Base-by-base conservation (phyloP, 2,329 filamentous ascomycete genomes). In the Dactylonectria macrodidyma region DNA sequence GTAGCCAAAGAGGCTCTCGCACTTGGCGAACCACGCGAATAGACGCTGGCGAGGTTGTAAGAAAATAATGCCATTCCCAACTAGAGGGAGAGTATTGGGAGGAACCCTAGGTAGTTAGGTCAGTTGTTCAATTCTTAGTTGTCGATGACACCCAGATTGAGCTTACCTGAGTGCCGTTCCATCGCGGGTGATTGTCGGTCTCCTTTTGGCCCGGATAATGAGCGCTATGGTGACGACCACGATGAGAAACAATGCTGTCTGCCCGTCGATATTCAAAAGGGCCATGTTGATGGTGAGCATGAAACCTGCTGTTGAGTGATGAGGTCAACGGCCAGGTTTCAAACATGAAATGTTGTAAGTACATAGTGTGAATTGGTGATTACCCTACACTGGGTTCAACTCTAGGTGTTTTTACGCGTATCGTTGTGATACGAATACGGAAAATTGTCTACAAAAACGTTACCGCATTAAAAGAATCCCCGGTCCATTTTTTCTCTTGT, bases 41-140 rank as follows among this genome's bases (percentile, higher is more conserved):
- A 92, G 84, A 60, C 84, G 86, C 73, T 91, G 86, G 3, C 90
- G 85, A 2, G 87, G 83, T 72, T 86, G 88, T 1, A 91, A 81
- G 73, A 92, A 92, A 8, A 87, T 77, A 52, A 92, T 83, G 6
- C 89, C 90, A 72, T 92, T 91, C 30, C 89, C 90, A 5, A 86
- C 81, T 2, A 91, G 66, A 0, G 89, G 90, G 1, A 88, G 76
- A 3, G 86, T 87, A 62, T 86, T 81, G 2, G 85, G 85, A 0
- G 87, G 83, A 58, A 82, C 84, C 62, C 85, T 87, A 50, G n/a
- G 11, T 3, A 3, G 5, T 7, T 22, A 9, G n/a, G 30, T 52
- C 7, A 48, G 50, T 12, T 33, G 48, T 33, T 26, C 19, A n/a
- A 47, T 2, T 47, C 44, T 16, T 3, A 14, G 2, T 16, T 22